phyloP scores from a whole-genome alignment of 1,284 basidiomycete genomes.

The Ustilago lituana region DNA sequence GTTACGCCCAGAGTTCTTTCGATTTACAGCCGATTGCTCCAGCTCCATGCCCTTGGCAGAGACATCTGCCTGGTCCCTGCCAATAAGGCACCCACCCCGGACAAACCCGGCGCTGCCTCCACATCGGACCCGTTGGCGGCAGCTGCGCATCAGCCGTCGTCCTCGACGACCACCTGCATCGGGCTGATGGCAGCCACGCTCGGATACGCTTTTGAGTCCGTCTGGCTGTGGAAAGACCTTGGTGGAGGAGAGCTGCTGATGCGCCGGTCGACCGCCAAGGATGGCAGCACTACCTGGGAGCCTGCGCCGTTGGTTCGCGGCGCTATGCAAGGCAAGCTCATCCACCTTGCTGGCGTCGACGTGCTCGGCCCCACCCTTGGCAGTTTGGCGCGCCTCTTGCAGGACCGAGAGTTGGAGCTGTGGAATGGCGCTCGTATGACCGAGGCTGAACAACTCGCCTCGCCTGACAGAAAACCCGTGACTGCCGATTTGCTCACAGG shows the following conservation, averaged over 20 bases:
- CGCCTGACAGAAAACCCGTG: not conserved
- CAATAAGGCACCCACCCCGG: constrained; percentile 24
- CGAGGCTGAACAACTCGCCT: constrained; percentile 3
- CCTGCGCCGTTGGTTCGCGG: constrained; percentile 61
- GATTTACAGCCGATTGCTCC: constrained; percentile 64
- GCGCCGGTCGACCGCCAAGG: constrained; percentile 60
- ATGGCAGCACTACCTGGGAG: constrained; percentile 65
- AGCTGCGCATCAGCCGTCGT: constrained; percentile 58
- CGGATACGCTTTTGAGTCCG: constrained; percentile 66
- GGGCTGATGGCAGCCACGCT: constrained; percentile 64
- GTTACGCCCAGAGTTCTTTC: constrained; percentile 65
- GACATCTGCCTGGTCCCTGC: constrained; percentile 65
- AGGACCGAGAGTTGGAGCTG: constrained; percentile 65
- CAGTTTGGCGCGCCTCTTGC: constrained; percentile 57
- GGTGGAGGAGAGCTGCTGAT: constrained; percentile 66
- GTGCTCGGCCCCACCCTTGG: constrained; percentile 67
- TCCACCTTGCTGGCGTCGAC: constrained; percentile 68
- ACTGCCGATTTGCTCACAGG: not conserved
- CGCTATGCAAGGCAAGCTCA: constrained; percentile 66
- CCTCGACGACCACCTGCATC: constrained; percentile 67
- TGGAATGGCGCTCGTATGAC: constrained; percentile 63
- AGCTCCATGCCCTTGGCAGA: constrained; percentile 65
- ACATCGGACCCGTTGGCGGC: constrained; percentile 30
- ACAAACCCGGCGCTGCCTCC: constrained; percentile 33
- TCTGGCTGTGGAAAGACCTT: constrained; percentile 68